These are phyloP conservation scores for Bruguiera parviflora DNA, from an alignment of 345 rosid genomes.

Conservation along the genomic window DNA sequence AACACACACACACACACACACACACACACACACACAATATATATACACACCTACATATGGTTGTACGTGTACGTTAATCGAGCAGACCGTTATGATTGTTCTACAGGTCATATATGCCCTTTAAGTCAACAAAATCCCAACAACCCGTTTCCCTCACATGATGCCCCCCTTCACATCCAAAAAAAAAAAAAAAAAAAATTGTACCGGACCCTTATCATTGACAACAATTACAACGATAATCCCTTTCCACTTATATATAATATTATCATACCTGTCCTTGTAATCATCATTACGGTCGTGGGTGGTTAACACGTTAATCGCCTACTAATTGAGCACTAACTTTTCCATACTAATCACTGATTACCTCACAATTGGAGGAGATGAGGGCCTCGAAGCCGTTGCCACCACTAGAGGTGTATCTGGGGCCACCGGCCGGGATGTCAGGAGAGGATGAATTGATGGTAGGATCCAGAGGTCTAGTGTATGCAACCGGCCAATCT, in stretches of 20 bases:
- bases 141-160: slow-evolving; percentile 34
- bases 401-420: slow-evolving; percentile 10
- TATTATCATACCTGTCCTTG: background rate
- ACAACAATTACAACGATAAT: background rate
- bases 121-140: slow-evolving; percentile 77
- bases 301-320: background rate
- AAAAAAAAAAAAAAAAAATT: background rate
- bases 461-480: slow-evolving; percentile 19
- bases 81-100: slow-evolving; percentile 74
- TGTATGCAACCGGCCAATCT: slow-evolving; percentile 23
- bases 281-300: background rate
- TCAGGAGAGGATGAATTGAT: slow-evolving; percentile 21
- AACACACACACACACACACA: background rate
- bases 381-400: background rate
- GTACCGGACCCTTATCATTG: background rate
- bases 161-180: background rate
- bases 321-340: background rate
- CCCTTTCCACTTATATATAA: background rate
- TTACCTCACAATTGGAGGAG: slow-evolving; percentile 42
- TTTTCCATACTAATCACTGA: slow-evolving; percentile 18
- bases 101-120: slow-evolving; percentile 28
- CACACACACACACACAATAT: slow-evolving; percentile 11
- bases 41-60: slow-evolving; percentile 28
- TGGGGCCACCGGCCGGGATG: slow-evolving; percentile 8
- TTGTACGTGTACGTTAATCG: slow-evolving; percentile 48